Conservation (phyloP, 768 basidiomycete species). For the Boletus reticulatus region DNA sequence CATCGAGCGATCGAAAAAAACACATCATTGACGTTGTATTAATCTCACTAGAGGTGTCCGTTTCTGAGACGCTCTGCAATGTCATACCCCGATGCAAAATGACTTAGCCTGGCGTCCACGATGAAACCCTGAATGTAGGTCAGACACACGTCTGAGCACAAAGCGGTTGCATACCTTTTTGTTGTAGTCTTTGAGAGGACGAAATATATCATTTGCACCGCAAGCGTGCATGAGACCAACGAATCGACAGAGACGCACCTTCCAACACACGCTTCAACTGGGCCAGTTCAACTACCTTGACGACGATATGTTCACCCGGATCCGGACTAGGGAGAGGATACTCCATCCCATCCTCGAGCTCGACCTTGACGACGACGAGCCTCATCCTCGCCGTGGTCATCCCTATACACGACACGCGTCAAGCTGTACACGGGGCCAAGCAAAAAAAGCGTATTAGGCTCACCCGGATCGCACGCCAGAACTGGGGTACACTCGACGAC, state of each 20-base stretch:
- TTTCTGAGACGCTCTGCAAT: slow-evolving; percentile 43
- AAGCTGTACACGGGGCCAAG: no score
- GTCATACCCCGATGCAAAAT: slow-evolving; percentile 70
- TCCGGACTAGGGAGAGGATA: slow-evolving; percentile 76
- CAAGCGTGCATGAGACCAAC: not conserved
- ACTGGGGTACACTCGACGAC: slow-evolving; percentile 63
- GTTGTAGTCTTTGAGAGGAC: slow-evolving; percentile 54
- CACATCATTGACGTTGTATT: slow-evolving; percentile 20
- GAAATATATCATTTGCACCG: not conserved
- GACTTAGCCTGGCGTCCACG: slow-evolving; percentile 75
- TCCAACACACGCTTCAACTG: slow-evolving; percentile 62
- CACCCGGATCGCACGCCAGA: slow-evolving; percentile 72
- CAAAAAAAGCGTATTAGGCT: not conserved
- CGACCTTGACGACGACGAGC: slow-evolving; percentile 69
- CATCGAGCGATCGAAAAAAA: slow-evolving; percentile 67
- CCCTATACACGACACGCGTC: slow-evolving; percentile 41
- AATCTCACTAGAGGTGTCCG: slow-evolving; percentile 22
- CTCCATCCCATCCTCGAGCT: slow-evolving; percentile 63
- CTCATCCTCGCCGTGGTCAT: slow-evolving; percentile 97
- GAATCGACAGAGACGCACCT: slow-evolving; percentile 46
- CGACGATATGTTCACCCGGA: slow-evolving; percentile 81
- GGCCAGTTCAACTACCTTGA: slow-evolving; percentile 63
- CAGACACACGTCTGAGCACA: not conserved
- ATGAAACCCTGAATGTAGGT: slow-evolving; percentile 48
- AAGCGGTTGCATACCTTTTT: slow-evolving; percentile 42